Evolutionary conservation across 352 stramenopile genomes (phyloP).

Genomic region (Phytophthora tentaculata): DNA sequence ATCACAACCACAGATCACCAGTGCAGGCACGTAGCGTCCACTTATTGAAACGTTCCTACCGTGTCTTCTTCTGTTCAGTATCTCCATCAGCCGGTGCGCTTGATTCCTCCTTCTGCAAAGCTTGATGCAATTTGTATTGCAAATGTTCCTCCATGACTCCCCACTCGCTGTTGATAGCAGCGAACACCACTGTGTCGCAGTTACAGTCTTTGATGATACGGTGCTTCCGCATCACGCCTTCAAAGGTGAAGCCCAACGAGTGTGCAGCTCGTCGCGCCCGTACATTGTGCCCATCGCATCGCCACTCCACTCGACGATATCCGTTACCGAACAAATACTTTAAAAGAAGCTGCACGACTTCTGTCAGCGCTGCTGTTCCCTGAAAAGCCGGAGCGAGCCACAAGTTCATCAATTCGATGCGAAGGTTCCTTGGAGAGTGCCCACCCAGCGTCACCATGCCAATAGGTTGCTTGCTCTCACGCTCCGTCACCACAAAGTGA

Average conservation of each 20-base stretch:
- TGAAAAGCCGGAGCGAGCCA: conserved; percentile 88
- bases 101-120: conserved; percentile 27
- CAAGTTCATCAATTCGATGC: conserved; percentile 77
- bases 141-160: conserved; percentile 69
- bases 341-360: conserved; percentile 78
- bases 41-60: conserved; percentile 33
- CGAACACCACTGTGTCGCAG: conserved; percentile 84
- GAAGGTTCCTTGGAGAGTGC: conserved; percentile 82
- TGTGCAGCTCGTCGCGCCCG: conserved; percentile 79
- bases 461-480: conserved; percentile 53
- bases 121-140: conserved; percentile 41
- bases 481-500: conserved; percentile 74
- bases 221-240: conserved; percentile 90
- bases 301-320: conserved; percentile 90
- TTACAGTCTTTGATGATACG: conserved; percentile 87
- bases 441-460: conserved; percentile 80
- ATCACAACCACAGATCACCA: conserved; percentile 4
- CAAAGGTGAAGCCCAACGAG: conserved; percentile 85
- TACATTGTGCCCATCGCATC: conserved; percentile 88
- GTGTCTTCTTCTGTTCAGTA: conserved; percentile 44
- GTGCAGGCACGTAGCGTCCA: too few species aligned
- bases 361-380: conserved; percentile 47
- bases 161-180: conserved; percentile 91
- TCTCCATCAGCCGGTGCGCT: conserved; percentile 7
- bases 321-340: conserved; percentile 71